These are phyloP conservation scores for Scutellaria minor DNA, from an alignment of 257 asterid species.

Conservation along the genomic window DNA sequence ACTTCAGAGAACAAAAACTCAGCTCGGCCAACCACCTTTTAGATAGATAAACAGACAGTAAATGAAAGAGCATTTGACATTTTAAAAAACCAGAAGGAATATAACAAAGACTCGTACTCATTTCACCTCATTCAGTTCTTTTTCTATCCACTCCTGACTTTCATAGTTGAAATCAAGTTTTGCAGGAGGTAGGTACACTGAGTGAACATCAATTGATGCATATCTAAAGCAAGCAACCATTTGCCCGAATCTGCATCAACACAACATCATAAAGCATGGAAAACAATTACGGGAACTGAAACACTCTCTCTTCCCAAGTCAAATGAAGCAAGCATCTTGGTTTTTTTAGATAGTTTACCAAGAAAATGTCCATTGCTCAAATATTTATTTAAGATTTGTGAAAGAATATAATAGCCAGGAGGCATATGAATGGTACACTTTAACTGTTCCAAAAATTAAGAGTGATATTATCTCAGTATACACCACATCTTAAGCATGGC, in stretches of 20 bases:
- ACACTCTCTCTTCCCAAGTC: conserved; percentile 1
- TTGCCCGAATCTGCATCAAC: conserved; percentile 74
- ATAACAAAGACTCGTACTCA: neutral
- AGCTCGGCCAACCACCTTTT: conserved; percentile 77
- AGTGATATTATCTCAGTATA: conserved; percentile 5
- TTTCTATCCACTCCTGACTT: conserved; percentile 84
- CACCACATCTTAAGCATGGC: conserved; percentile 24
- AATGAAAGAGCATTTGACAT: conserved; percentile 23
- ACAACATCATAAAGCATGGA: conserved; percentile 34
- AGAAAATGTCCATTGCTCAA: conserved; percentile 12
- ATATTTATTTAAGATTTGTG: conserved; percentile 17
- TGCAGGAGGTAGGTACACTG: conserved; percentile 90
- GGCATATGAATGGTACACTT: conserved; percentile 8
- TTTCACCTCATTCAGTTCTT: conserved; percentile 77
- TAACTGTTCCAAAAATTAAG: neutral
- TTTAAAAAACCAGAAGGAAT: conserved; percentile 26
- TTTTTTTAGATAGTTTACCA: conserved; percentile 12
- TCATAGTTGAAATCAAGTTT: conserved; percentile 81
- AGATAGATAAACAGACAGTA: conserved; percentile 35
- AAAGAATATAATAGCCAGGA: conserved; percentile 13
- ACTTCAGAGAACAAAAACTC: conserved; percentile 90
- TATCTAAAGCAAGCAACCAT: conserved; percentile 99
- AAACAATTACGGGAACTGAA: neutral
- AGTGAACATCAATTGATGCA: conserved; percentile 95
- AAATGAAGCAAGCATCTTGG: conserved; percentile 26